Percentiles rank a stretch among this genome's conserved stretches.
Conservation (phyloP, 2,329 filamentous ascomycete genomes). For the Fusarium bactridioides region DNA sequence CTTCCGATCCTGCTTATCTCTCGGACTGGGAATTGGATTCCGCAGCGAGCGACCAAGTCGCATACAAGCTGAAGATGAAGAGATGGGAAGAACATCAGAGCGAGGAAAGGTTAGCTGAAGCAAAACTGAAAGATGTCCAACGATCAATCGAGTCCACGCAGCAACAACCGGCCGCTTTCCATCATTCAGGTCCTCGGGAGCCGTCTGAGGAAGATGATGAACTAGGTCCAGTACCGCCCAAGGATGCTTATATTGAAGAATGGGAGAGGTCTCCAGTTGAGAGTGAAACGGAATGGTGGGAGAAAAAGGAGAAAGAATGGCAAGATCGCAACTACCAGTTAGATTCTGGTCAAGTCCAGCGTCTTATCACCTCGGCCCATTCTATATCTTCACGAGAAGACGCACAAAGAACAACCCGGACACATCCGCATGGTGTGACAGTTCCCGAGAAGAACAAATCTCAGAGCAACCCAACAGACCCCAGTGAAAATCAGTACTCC, state of each 20-base stretch:
- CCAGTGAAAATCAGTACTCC: background rate
- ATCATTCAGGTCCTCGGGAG: background rate
- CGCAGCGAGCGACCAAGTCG: background rate
- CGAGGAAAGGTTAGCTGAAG: background rate
- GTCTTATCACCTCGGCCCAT: no score
- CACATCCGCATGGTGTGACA: no score
- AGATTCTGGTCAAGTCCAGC: no score
- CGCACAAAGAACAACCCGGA: no score
- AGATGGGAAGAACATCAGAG: background rate
- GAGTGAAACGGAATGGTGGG: background rate
- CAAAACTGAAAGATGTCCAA: background rate
- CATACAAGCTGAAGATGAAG: background rate
- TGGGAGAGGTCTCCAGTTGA: background rate
- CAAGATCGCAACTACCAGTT: no score
- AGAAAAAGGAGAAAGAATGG: background rate
- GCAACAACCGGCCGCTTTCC: rapidly evolving
- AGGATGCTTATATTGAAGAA: background rate
- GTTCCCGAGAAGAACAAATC: no score
- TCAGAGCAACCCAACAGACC: rapidly evolving
- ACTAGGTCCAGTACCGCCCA: no score
- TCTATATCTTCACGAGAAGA: background rate
- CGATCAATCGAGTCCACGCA: background rate
- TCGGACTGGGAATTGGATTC: background rate
- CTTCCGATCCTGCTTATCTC: background rate
- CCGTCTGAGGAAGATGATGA: background rate